Conservation (phyloP, 1,139 yeast species). For the Ashbya aceris region DNA sequence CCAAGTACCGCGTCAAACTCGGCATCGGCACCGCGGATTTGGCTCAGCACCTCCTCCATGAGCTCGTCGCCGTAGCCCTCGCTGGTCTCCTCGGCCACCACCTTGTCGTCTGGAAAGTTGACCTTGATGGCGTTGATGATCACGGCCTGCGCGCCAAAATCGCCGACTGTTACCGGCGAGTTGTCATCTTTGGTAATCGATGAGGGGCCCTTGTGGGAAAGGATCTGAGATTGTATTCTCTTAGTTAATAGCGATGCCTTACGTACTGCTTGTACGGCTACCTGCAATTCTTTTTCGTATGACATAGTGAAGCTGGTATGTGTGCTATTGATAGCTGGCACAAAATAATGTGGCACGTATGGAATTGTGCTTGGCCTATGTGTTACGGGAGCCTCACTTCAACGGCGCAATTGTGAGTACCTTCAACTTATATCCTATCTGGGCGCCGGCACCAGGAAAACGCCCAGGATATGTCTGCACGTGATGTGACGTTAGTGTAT, state of each 20-base stretch:
- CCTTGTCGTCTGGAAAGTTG: constrained; percentile 74
- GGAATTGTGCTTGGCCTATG: neutral
- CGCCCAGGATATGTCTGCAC: neutral
- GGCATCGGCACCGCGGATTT: constrained; percentile 43
- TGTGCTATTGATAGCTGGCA: neutral
- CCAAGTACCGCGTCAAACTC: constrained; percentile 31
- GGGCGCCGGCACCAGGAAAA: no score
- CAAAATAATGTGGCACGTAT: neutral
- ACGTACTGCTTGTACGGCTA: constrained; percentile 85
- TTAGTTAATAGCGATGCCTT: constrained; percentile 76
- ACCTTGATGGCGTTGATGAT: constrained; percentile 72
- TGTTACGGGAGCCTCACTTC: neutral
- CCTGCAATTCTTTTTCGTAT: constrained; percentile 48
- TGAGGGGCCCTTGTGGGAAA: constrained; percentile 43
- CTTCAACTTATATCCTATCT: neutral
- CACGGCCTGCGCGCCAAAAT: constrained; percentile 91
- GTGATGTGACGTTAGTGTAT: neutral
- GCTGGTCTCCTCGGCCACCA: constrained; percentile 94
- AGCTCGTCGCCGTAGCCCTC: constrained; percentile 40
- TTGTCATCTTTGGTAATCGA: constrained; percentile 78
- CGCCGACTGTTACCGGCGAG: constrained; percentile 96
- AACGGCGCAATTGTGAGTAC: neutral
- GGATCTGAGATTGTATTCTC: constrained; percentile 59
- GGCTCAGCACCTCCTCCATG: constrained; percentile 38
- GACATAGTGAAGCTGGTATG: constrained; percentile 15